Conservation (phyloP, 768 basidiomycete species). For the Serpula lacrymans region DNA sequence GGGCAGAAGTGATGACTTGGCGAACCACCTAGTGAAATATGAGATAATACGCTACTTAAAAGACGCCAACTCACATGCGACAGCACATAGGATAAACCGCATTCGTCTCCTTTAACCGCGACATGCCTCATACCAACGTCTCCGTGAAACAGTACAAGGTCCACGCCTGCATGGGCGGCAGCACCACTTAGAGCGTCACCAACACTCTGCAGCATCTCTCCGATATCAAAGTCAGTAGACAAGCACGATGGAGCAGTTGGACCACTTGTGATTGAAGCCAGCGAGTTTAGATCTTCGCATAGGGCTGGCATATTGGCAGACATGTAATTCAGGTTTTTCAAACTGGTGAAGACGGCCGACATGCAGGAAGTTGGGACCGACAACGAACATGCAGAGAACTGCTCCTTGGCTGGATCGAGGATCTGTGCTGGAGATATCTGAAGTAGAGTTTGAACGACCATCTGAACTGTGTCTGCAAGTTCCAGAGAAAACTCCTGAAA, state of each 20-base stretch:
- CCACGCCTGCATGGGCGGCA: conserved; percentile 81
- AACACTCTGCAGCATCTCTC: conserved; percentile 84
- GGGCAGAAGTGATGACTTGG: conserved; percentile 72
- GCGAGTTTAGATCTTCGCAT: conserved; percentile 12
- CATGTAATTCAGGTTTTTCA: conserved; percentile 93
- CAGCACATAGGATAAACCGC: conserved; percentile 75
- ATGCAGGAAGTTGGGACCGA: conserved; percentile 86
- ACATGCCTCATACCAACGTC: conserved; percentile 87
- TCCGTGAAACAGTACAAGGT: conserved; percentile 87
- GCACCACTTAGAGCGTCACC: conserved; percentile 85
- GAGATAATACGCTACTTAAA: conserved; percentile 11
- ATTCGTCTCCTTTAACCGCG: conserved; percentile 81
- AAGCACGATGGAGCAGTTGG: conserved; percentile 10
- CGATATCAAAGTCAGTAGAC: conserved; percentile 84
- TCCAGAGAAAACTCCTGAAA: conserved; percentile 78
- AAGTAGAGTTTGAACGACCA: conserved; percentile 86
- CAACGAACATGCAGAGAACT: conserved; percentile 85
- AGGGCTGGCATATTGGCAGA: conserved; percentile 73
- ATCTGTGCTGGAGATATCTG: conserved; percentile 89
- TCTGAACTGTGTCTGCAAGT: conserved; percentile 87
- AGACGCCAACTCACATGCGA: conserved; percentile 70
- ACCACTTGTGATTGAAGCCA: not conserved
- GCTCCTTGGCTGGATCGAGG: conserved; percentile 90
- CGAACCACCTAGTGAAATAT: conserved; percentile 62
- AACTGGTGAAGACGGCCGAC: conserved; percentile 83